phyloP scores from a whole-genome alignment of 495 filamentous ascomycete genomes.

The Penicillium soppii region DNA sequence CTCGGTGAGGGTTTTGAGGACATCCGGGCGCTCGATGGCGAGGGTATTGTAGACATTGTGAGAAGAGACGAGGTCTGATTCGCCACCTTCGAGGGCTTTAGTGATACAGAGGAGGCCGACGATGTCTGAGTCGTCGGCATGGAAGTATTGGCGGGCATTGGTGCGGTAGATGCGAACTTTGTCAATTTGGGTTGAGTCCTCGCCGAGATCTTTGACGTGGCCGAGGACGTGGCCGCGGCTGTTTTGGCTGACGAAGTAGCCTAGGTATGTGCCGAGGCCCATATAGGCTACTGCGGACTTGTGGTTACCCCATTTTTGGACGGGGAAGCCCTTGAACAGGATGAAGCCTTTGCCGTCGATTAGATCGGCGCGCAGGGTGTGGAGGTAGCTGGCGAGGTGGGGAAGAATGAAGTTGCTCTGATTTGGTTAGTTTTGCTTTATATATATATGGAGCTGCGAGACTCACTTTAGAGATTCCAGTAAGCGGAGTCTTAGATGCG shows the following conservation, averaged over 20 bases:
- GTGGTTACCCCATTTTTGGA: slow-evolving; percentile 64
- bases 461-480: slow-evolving; percentile 63
- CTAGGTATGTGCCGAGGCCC: slow-evolving; percentile 76
- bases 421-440: background rate
- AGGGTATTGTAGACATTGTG: slow-evolving; percentile 84
- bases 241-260: slow-evolving; percentile 82
- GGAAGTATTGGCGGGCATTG: slow-evolving; percentile 76
- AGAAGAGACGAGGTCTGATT: slow-evolving; percentile 76
- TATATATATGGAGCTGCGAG: background rate
- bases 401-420: slow-evolving; percentile 55
- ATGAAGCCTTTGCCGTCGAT: slow-evolving; percentile 82
- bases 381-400: slow-evolving; percentile 52
- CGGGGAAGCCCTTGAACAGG: slow-evolving; percentile 76
- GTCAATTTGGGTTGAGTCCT: slow-evolving; percentile 72
- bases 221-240: slow-evolving; percentile 77
- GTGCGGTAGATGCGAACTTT: slow-evolving; percentile 83
- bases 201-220: slow-evolving; percentile 83
- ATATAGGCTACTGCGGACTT: slow-evolving; percentile 83
- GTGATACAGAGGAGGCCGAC: slow-evolving; percentile 85
- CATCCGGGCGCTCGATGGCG: slow-evolving; percentile 72
- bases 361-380: slow-evolving; percentile 60
- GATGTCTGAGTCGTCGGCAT: slow-evolving; percentile 77
- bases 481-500: slow-evolving; percentile 58
- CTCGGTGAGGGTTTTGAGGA: slow-evolving; percentile 68
- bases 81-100: slow-evolving; percentile 76